Evolutionary conservation across 2,329 filamentous ascomycete species (phyloP).

Genomic region (Trichoderma asperellum): DNA sequence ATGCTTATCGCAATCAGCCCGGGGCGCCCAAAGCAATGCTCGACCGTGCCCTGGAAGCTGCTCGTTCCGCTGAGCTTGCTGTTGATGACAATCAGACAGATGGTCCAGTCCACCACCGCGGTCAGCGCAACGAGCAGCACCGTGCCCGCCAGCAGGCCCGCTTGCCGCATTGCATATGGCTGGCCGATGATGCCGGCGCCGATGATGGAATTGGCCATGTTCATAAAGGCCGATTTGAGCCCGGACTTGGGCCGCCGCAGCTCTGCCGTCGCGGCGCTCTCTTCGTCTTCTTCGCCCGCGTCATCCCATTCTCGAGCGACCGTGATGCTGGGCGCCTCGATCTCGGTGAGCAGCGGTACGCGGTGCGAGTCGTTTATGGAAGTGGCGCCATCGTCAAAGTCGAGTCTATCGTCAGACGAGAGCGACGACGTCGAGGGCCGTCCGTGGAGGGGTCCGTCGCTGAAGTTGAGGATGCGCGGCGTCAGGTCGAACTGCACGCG

Average conservation of each 20-base stretch:
- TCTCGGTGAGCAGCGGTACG: constrained; percentile 76
- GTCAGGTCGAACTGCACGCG: constrained; percentile 74
- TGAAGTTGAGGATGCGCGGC: constrained; percentile 48
- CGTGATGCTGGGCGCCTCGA: constrained; percentile 77
- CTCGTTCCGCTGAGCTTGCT: constrained; percentile 93
- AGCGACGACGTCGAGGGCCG: constrained; percentile 26
- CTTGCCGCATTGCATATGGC: constrained; percentile 94
- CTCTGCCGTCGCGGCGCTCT: constrained; percentile 57
- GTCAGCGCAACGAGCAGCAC: constrained; percentile 79
- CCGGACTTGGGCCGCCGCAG: constrained; percentile 77
- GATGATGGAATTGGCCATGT: constrained; percentile 99
- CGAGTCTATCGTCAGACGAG: constrained; percentile 51
- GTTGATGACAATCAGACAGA: constrained; percentile 94
- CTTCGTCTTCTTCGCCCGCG: constrained; percentile 45
- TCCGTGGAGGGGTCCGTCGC: constrained; percentile 32
- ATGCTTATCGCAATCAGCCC: constrained; percentile 86
- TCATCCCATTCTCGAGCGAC: constrained; percentile 61
- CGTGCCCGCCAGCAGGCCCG: constrained; percentile 80
- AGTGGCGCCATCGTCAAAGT: constrained; percentile 51
- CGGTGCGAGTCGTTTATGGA: constrained; percentile 57
- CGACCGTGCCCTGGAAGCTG: constrained; percentile 93
- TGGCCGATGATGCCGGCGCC: constrained; percentile 77
- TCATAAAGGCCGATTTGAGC: constrained; percentile 91
- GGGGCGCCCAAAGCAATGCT: constrained; percentile 88
- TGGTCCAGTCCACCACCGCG: constrained; percentile 92